Percentiles rank a stretch among this genome's conserved stretches.
phyloP scores from a whole-genome alignment of 805 yeast species.

The Kurtzmaniella cleridarum region DNA sequence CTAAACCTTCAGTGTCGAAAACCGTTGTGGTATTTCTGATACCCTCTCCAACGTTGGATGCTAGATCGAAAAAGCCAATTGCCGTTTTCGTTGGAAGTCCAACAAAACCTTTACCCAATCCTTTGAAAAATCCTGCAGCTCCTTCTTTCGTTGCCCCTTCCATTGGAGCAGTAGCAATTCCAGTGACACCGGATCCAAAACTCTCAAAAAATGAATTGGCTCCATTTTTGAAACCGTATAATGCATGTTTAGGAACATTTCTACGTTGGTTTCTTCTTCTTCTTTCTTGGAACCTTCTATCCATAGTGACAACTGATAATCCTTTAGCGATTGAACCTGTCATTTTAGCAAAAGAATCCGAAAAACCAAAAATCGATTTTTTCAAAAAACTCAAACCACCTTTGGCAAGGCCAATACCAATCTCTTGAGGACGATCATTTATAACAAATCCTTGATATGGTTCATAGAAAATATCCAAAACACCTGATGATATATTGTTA shows the following conservation, averaged over 20 bases:
- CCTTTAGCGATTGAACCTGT: conserved; percentile 96
- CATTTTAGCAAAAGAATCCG: conserved; percentile 88
- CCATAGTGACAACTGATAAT: conserved; percentile 84
- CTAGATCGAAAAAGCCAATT: conserved; percentile 88
- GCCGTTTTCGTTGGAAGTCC: conserved; percentile 97
- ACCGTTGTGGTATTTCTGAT: conserved; percentile 89
- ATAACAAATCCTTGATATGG: conserved; percentile 94
- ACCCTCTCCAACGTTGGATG: conserved; percentile 90
- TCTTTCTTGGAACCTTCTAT: conserved; percentile 73
- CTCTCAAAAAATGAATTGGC: conserved; percentile 88
- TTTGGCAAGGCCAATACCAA: conserved; percentile 92
- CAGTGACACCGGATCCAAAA: conserved; percentile 79
- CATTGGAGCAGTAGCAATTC: conserved; percentile 85
- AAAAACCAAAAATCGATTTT: conserved; percentile 89
- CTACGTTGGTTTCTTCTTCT: conserved; percentile 71
- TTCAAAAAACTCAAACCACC: conserved; percentile 93
- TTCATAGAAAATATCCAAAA: conserved; percentile 92
- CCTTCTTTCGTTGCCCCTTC: conserved; percentile 90
- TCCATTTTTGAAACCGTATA: conserved; percentile 79
- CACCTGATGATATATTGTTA: conserved; percentile 90
- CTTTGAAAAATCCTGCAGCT: conserved; percentile 86
- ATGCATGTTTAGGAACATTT: conserved; percentile 77
- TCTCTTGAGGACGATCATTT: conserved; percentile 92
- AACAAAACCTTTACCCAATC: conserved; percentile 89
- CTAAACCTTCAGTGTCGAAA: conserved; percentile 72